Conservation (phyloP, 2,329 filamentous ascomycete species). For the Sclerotinia glacialis region DNA sequence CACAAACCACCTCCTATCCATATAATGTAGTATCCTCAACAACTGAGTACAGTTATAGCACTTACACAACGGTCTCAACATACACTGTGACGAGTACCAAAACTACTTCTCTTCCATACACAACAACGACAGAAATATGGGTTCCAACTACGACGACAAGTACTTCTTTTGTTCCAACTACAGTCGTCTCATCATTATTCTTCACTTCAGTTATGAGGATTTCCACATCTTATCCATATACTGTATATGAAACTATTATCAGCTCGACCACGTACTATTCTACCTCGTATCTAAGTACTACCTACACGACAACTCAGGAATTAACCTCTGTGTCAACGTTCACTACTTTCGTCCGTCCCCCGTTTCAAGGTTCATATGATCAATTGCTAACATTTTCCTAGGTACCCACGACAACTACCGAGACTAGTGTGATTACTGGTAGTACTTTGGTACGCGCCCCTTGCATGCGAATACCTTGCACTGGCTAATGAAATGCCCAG, state of each 20-base stretch:
- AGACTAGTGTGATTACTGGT: background rate
- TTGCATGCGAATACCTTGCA: background rate
- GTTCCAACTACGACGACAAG: slow-evolving; percentile 17
- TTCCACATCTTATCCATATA: slow-evolving; percentile 9
- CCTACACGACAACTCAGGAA: background rate
- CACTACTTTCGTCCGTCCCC: background rate
- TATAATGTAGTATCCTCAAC: slow-evolving; percentile 16
- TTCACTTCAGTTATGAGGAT: background rate
- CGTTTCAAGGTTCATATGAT: too few species aligned
- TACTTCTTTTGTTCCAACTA: slow-evolving; percentile 4
- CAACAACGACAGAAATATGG: background rate
- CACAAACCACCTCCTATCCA: slow-evolving; percentile 21
- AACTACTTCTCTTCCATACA: slow-evolving; percentile 9
- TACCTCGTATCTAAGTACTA: slow-evolving; percentile 11
- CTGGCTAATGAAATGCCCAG: background rate
- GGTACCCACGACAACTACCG: slow-evolving; percentile 4
- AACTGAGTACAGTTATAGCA: slow-evolving; percentile 26
- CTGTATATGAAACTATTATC: slow-evolving; percentile 10
- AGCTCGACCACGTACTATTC: slow-evolving; percentile 16
- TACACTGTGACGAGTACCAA: background rate
- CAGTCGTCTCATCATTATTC: background rate
- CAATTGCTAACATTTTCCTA: background rate
- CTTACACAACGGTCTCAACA: slow-evolving; percentile 25
- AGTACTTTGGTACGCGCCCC: background rate
- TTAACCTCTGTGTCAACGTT: background rate